Evolutionary conservation across 805 yeast species (phyloP), one percentile per base, ranked within the genome.

Genomic region (Starmerella bombi): DNA sequence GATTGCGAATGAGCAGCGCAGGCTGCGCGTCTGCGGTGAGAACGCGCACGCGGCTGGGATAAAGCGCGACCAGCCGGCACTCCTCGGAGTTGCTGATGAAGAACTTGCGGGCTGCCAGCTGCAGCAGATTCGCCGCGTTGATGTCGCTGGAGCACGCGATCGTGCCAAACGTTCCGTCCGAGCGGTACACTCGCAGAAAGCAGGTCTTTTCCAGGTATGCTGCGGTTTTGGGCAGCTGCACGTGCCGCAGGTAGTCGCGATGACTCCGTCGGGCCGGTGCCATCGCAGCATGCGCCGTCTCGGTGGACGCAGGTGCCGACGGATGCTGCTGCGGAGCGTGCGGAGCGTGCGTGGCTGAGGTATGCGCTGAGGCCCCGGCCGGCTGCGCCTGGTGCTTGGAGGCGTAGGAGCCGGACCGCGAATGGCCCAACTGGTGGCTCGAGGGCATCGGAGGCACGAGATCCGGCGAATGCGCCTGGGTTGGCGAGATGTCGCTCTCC

Each of bases 101-200:
- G 53, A 85, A 80, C 59, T 88, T 86, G 44, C 80, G 74, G 48
- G 80, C 81, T 19, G 84, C 71, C 36, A 72, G 69, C 25, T 72
- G 74, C 30, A 88, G 64, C 38, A 91, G 62, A 36, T 84, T 93
- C 6, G 74, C 69, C 0, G 84, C 81, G 0, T 88, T 74, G 1
- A 85, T 80, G 43, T 79, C 81, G 25, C 80, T 67, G 0, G 88
- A 74, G 54, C 93, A 78, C 14, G 85, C 74, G 17, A 88, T 63
- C 1, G 94, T 82, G 14, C 91, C 80, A 49, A 84, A 82, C 9
- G 85, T 80, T 51, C 84, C 86, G 43, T 82, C 93, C 38, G 75
- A 80, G 43, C 80, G 75, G 62, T 80, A 85, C 1, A 88, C 77
- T 45, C 94, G 74, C 18, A 88, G 64, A 45, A 53, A 38, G 20